phyloP scores from a whole-genome alignment of 768 basidiomycete species.

The Chalciporus chontae region DNA sequence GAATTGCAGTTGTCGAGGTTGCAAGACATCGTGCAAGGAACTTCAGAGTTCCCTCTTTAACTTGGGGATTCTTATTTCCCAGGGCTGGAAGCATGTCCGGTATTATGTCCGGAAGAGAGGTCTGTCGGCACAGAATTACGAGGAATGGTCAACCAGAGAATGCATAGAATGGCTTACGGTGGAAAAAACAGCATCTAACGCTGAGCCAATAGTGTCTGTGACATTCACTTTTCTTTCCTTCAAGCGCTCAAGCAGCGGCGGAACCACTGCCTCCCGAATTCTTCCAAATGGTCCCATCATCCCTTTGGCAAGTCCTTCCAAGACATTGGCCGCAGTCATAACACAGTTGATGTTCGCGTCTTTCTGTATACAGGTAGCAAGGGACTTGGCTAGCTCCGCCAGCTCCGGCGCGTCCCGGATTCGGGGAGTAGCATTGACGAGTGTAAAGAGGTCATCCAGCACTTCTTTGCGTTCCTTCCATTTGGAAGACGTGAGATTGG shows the following conservation, averaged over 20 bases:
- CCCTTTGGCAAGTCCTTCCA: slow-evolving; percentile 85
- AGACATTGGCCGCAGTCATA: slow-evolving; percentile 76
- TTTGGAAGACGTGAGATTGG: slow-evolving; percentile 81
- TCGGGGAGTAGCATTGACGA: slow-evolving; percentile 66
- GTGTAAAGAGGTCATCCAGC: slow-evolving; percentile 73
- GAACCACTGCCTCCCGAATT: slow-evolving; percentile 68
- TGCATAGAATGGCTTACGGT: slow-evolving; percentile 54
- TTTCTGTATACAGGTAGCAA: slow-evolving; percentile 76
- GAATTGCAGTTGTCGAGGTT: slow-evolving; percentile 65
- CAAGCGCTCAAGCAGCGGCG: slow-evolving; percentile 78
- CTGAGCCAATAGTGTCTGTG: slow-evolving; percentile 81
- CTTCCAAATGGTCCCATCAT: slow-evolving; percentile 71
- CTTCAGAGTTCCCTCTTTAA: slow-evolving; percentile 89
- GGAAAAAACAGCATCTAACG: slow-evolving; percentile 83
- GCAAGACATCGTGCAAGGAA: slow-evolving; percentile 80
- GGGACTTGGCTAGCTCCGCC: slow-evolving; percentile 66
- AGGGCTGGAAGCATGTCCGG: slow-evolving; percentile 77
- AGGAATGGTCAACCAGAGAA: slow-evolving; percentile 2
- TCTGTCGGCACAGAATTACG: slow-evolving; percentile 42
- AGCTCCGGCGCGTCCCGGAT: slow-evolving; percentile 81
- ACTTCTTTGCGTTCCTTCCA: slow-evolving; percentile 98
- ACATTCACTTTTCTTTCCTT: slow-evolving; percentile 94
- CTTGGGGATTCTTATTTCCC: slow-evolving; percentile 92
- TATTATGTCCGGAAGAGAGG: slow-evolving; percentile 72
- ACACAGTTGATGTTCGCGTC: slow-evolving; percentile 98